Evolutionary conservation across 495 filamentous ascomycete genomes (phyloP).

Genomic region (Corynascus novoguineensis): DNA sequence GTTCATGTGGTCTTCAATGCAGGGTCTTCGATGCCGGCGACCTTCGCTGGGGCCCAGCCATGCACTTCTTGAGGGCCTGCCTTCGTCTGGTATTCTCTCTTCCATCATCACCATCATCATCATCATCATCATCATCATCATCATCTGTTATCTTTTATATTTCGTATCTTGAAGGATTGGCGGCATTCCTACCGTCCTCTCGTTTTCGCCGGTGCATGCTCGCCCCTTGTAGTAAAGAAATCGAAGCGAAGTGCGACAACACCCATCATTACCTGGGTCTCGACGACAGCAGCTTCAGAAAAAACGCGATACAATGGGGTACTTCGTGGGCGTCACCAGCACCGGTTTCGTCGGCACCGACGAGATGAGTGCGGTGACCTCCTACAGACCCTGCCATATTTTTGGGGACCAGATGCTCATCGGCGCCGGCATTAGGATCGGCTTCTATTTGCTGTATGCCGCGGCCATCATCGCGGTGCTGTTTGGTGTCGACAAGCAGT

Average conservation of each 20-base stretch:
- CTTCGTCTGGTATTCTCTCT: neutral
- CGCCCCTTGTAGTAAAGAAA: too few species aligned
- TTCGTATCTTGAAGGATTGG: too few species aligned
- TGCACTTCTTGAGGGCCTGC: neutral
- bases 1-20: neutral
- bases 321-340: slow-evolving; percentile 25
- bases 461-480: slow-evolving; percentile 28
- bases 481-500: slow-evolving; percentile 30
- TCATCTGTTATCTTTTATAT: too few species aligned
- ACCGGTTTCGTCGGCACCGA: slow-evolving; percentile 30
- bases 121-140: neutral
- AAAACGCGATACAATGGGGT: slow-evolving; percentile 17
- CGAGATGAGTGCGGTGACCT: slow-evolving; percentile 28
- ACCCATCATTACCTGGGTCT: neutral
- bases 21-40: neutral
- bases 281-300: neutral
- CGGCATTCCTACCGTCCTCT: too few species aligned
- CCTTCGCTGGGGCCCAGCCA: neutral
- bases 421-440: slow-evolving; percentile 27
- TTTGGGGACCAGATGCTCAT: slow-evolving; percentile 34
- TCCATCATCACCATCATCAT: neutral
- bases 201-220: too few species aligned
- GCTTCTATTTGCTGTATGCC: slow-evolving; percentile 31
- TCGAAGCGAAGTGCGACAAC: too few species aligned
- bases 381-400: slow-evolving; percentile 30